Conservation (phyloP, 192 early-diverging fungal species). For the Lunasporangiospora selenospora region DNA sequence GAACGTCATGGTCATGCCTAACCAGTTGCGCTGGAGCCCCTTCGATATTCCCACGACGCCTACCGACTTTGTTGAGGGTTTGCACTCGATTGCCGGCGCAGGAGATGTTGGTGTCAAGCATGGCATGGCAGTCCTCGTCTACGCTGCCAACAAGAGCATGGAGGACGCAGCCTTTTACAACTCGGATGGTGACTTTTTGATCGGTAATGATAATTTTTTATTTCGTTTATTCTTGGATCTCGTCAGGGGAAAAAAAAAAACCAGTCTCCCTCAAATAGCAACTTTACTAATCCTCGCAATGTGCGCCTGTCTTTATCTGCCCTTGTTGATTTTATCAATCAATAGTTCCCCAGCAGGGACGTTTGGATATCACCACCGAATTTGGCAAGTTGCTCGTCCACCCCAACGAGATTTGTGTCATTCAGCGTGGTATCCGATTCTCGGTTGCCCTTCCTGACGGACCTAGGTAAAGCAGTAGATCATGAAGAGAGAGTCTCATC, state of each 20-base stretch:
- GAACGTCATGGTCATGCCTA: conserved; percentile 74
- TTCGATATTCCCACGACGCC: conserved; percentile 71
- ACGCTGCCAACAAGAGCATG: conserved; percentile 82
- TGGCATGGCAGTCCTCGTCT: conserved; percentile 90
- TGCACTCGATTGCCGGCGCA: conserved; percentile 85
- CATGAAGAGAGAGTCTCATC: too few species aligned
- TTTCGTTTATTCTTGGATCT: not conserved
- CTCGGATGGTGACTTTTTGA: conserved; percentile 92
- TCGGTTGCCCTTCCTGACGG: conserved; percentile 81
- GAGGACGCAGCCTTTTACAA: conserved; percentile 80
- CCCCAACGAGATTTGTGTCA: conserved; percentile 93
- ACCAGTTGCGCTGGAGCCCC: conserved; percentile 94
- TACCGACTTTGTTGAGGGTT: conserved; percentile 84
- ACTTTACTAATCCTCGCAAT: not conserved
- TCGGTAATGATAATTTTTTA: conserved; percentile 58
- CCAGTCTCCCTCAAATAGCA: not conserved
- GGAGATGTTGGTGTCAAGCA: conserved; percentile 79
- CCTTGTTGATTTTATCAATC: not conserved
- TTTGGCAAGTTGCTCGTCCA: conserved; percentile 82
- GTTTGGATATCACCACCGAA: conserved; percentile 91
- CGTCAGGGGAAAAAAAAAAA: not conserved
- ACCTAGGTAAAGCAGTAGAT: conserved; percentile 58
- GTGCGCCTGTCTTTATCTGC: not conserved
- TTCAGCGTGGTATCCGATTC: conserved; percentile 92
- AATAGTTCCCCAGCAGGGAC: conserved; percentile 89